Percentiles rank a stretch among this genome's conserved stretches.
Conservation (phyloP, 1,284 basidiomycete species). For the Sanghuangporus sanghuang region DNA sequence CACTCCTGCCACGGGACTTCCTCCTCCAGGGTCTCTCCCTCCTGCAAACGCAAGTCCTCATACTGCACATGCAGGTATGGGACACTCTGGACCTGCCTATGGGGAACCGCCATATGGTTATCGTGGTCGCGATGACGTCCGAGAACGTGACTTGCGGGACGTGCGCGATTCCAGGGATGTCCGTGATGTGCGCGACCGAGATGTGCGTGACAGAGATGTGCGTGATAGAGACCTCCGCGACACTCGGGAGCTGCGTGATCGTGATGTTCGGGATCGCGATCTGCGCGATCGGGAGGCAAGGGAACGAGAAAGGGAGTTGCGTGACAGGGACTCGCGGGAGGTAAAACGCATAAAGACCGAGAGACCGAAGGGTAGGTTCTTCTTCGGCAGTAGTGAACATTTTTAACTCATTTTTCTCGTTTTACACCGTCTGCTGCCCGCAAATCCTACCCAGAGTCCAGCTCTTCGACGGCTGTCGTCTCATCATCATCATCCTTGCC, state of each 20-base stretch:
- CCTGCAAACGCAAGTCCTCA: constrained; percentile 21
- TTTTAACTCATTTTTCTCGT: background rate
- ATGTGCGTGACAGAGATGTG: constrained; percentile 22
- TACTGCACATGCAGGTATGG: constrained; percentile 11
- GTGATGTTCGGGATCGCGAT: constrained; percentile 8
- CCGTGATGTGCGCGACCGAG: constrained; percentile 22
- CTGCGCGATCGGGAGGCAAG: background rate
- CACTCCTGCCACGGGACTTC: constrained; percentile 22
- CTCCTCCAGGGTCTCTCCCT: constrained; percentile 21
- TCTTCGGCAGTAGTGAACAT: background rate
- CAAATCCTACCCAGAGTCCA: constrained; percentile 13
- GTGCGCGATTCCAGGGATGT: constrained; percentile 4
- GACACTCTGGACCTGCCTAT: constrained; percentile 15
- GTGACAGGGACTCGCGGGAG: constrained; percentile 26
- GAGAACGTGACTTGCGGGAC: constrained; percentile 15
- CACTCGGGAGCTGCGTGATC: constrained; percentile 3
- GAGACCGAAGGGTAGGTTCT: constrained; percentile 31
- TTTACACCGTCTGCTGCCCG: background rate
- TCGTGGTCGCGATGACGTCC: constrained; percentile 22
- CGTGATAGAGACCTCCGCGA: constrained; percentile 8
- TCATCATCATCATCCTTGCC: constrained; percentile 23
- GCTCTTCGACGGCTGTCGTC: constrained; percentile 20
- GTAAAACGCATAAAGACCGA: constrained; percentile 34
- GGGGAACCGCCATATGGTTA: constrained; percentile 21
- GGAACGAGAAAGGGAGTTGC: constrained; percentile 20